phyloP scores from a whole-genome alignment of 441 rosid genomes.

The Brassica balearica region DNA sequence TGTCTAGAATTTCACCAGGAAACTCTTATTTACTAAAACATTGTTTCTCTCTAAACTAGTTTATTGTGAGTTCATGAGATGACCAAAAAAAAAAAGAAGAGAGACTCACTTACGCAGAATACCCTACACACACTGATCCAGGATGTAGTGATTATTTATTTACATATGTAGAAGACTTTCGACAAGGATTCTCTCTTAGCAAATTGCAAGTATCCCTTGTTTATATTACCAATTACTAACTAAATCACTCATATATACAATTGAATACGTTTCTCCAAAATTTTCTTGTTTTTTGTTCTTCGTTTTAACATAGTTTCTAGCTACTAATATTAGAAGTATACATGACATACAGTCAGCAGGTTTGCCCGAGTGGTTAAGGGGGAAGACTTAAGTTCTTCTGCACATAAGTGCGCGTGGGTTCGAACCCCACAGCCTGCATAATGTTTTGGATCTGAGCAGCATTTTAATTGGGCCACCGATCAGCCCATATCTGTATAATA shows the following conservation, averaged over 20 bases:
- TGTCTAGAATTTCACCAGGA: background rate
- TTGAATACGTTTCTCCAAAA: background rate
- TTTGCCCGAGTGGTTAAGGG: slow-evolving; percentile 99
- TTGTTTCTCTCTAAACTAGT: background rate
- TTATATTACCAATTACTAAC: background rate
- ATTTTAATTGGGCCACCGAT: background rate
- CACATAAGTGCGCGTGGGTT: slow-evolving; percentile 96
- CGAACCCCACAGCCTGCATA: slow-evolving; percentile 86
- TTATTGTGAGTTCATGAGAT: background rate
- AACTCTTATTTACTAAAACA: background rate
- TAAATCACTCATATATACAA: background rate
- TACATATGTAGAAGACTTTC: background rate
- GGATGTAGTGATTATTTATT: background rate
- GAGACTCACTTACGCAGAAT: background rate
- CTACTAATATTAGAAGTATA: background rate
- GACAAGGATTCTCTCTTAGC: background rate
- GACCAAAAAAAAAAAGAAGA: too few relatives aligned
- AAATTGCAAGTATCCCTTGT: background rate
- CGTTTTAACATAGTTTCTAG: background rate
- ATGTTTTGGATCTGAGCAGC: background rate
- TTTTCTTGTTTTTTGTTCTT: background rate
- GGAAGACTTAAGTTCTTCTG: slow-evolving; percentile 98
- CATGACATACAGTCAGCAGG: slow-evolving; percentile 38
- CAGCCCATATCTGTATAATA: too few relatives aligned
- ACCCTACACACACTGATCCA: background rate